These are phyloP conservation scores for Daldinia eschscholtzii DNA, from an alignment of 2,329 filamentous ascomycete species.

Conservation along the genomic window DNA sequence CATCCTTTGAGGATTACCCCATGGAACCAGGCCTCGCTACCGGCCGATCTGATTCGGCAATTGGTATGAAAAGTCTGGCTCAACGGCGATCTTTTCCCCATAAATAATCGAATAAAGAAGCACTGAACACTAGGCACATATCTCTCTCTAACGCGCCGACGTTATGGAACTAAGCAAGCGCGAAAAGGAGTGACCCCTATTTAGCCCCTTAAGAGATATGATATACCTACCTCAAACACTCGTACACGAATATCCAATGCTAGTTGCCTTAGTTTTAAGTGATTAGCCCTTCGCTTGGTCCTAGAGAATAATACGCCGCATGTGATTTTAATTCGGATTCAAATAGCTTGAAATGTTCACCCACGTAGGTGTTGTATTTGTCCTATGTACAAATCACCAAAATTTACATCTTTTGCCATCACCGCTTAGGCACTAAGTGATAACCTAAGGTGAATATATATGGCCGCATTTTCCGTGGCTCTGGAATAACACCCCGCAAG, in stretches of 20 bases:
- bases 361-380: neutral
- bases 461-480: neutral
- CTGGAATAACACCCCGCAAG: neutral
- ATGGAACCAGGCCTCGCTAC: neutral
- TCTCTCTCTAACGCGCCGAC: neutral
- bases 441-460: neutral
- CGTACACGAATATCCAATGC: neutral
- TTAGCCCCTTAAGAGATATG: neutral
- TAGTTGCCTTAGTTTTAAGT: neutral
- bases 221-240: neutral
- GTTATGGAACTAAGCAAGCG: neutral
- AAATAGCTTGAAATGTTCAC: neutral
- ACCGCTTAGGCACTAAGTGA: neutral
- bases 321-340: neutral
- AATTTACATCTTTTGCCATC: neutral
- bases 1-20: neutral
- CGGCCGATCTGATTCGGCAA: neutral
- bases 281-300: neutral
- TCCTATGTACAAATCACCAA: neutral
- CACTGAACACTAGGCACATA: too few relatives aligned
- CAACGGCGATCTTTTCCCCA: neutral
- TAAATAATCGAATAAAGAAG: neutral
- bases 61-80: neutral
- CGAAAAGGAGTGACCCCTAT: neutral
- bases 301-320: neutral